Conservation (phyloP, 129 eudicot genomes). For the Deinandra increscens region DNA sequence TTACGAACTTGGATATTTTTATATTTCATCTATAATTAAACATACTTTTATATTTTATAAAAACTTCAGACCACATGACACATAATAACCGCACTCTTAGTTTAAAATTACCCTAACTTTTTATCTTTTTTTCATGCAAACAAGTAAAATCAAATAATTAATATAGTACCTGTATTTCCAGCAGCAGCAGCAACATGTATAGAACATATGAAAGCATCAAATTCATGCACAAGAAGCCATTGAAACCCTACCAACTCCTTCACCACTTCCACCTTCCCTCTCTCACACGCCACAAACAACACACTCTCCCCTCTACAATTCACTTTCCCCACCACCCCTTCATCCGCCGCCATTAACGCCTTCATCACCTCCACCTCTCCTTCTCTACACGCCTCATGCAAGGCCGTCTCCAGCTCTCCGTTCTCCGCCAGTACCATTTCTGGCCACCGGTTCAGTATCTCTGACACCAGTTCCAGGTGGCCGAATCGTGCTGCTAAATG, state of each 20-base stretch:
- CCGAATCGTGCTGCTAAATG: constrained; percentile 63
- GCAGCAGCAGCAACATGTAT: constrained; percentile 59
- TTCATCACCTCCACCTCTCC: constrained; percentile 40
- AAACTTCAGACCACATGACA: no score
- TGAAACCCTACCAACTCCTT: constrained; percentile 37
- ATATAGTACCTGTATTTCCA: constrained; percentile 48
- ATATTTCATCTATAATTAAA: not conserved
- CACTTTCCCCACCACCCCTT: constrained; percentile 36
- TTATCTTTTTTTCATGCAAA: no score
- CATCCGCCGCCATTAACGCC: constrained; percentile 31
- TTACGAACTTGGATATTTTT: not conserved
- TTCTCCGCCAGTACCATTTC: constrained; percentile 46
- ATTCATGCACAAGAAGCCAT: constrained; percentile 42
- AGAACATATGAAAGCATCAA: constrained; percentile 41
- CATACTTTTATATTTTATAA: not conserved
- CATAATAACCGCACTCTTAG: no score
- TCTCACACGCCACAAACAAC: constrained; percentile 47
- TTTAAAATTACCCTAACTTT: no score
- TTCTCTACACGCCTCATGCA: constrained; percentile 58
- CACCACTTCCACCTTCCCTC: constrained; percentile 50
- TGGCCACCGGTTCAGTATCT: constrained; percentile 36
- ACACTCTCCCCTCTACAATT: constrained; percentile 47
- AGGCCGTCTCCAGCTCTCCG: constrained; percentile 42
- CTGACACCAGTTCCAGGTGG: constrained; percentile 34
- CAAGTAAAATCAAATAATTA: no score